Evolutionary conservation across 495 filamentous ascomycete species (phyloP), one percentile per base, ranked within the genome.

Genomic region (Penicillium bialowiezense): DNA sequence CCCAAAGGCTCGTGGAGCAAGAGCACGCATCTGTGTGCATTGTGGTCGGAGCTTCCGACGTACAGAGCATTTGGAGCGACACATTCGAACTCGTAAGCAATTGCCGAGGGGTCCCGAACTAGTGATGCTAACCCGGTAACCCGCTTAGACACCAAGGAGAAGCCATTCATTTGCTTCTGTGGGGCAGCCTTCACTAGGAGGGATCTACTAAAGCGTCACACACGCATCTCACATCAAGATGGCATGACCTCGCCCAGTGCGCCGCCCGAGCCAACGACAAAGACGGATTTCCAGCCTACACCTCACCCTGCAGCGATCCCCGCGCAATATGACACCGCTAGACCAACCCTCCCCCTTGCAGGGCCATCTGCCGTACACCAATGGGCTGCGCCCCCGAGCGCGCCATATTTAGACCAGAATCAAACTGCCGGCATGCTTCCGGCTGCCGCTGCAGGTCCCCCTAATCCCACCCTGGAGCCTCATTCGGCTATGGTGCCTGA

Each of bases 111-210:
- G 51, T 37, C 52, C 33, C 49, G 19, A 41, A 14, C 35, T 33
- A 40, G 23, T n/a, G 28, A 47, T 34, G 39, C 52, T 68, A 42
- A 66, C 40, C 38, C 35, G 19, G 31, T 18, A 14, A 37, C 31
- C 24, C 29, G 23, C 23, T 20, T 55, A 79, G 76, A 79, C 57
- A 79, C 76, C 26, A 77, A 77, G 44, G 76, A 79, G 56, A 79
- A 79, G 49, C 76, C 76, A 12, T 79, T 77, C 55, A 68, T 74
- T 34, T 79, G 76, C 54, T 75, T 72, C 59, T 79, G 76, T 67
- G 76, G 76, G 61, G 71, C 75, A 35, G 72, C 73, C 1, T 79
- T 78, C 54, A 77, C 76, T 42, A 69, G 76, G 39, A 69, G 76
- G 37, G 76, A 80, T 68, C 69, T 80, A 17, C 56, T 80, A 50